A percentile compares a stretch with the other conserved stretches of the same genome.
phyloP scores from a whole-genome alignment of 2,329 filamentous ascomycete species.

The Coleophoma eucalyptorum region DNA sequence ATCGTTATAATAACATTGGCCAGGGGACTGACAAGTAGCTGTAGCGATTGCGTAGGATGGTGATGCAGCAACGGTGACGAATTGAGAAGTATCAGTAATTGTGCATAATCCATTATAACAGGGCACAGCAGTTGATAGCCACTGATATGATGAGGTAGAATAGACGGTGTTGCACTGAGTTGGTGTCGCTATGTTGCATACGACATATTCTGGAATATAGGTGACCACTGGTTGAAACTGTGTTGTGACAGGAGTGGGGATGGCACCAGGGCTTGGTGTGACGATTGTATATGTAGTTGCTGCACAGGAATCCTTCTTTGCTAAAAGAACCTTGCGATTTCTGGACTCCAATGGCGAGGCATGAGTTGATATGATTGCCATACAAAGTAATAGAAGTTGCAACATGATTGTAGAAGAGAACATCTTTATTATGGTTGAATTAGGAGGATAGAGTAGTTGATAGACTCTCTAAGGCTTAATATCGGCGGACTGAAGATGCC shows the following conservation, averaged over 20 bases:
- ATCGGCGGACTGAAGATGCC: no score
- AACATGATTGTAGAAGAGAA: no score
- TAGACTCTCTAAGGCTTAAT: no score
- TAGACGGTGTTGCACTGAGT: not conserved
- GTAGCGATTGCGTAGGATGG: not conserved
- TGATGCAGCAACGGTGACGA: not conserved
- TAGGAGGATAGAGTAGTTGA: no score
- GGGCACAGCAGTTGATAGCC: not conserved
- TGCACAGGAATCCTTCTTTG: not conserved
- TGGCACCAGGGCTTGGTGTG: not conserved
- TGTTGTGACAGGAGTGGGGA: not conserved
- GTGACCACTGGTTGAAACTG: not conserved
- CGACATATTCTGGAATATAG: not conserved
- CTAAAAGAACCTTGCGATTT: not conserved
- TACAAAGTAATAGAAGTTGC: no score
- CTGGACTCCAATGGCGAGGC: no score
- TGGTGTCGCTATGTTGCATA: not conserved
- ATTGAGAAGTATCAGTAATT: not conserved
- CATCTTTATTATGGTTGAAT: no score
- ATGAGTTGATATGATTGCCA: no score
- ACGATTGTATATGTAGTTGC: not conserved
- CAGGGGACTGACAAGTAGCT: not conserved
- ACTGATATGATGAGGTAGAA: not conserved
- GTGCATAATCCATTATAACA: not conserved
- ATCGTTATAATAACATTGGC: not conserved